These are phyloP conservation scores for Anthostomella pinea DNA, from an alignment of 2,329 filamentous ascomycete genomes.

Conservation along the genomic window DNA sequence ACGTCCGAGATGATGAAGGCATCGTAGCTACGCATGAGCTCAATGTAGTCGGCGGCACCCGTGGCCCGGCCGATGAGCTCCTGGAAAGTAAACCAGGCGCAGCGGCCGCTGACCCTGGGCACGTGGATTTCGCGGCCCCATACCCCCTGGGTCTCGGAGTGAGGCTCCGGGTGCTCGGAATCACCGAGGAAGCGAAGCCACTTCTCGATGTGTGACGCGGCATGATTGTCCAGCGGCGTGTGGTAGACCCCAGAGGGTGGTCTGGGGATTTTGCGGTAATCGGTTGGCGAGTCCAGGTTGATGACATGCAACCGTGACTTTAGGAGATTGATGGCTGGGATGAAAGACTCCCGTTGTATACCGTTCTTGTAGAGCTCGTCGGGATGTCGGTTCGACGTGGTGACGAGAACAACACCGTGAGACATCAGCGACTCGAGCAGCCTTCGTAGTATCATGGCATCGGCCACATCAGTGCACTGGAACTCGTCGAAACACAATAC, in stretches of 20 bases:
- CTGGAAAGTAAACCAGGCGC: conserved; percentile 88
- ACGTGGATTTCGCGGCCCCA: conserved; percentile 92
- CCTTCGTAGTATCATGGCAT: conserved; percentile 93
- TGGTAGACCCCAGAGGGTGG: conserved; percentile 94
- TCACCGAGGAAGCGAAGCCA: conserved; percentile 97
- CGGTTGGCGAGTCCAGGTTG: conserved; percentile 90
- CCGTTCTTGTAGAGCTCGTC: conserved; percentile 97
- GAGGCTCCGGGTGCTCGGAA: conserved; percentile 69
- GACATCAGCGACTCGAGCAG: conserved; percentile 90
- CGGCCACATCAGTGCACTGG: conserved; percentile 95
- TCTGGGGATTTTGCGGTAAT: conserved; percentile 95
- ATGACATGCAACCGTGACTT: conserved; percentile 82
- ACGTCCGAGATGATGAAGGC: conserved; percentile 90
- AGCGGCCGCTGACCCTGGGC: conserved; percentile 80
- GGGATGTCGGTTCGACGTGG: conserved; percentile 94
- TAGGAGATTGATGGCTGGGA: conserved; percentile 91
- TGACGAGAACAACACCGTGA: conserved; percentile 93
- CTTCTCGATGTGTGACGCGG: conserved; percentile 78
- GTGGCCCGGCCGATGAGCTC: conserved; percentile 87
- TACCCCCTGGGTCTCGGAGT: conserved; percentile 74
- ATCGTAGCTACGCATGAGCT: conserved; percentile 85
- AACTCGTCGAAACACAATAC: conserved; percentile 99
- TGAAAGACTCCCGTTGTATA: conserved; percentile 90
- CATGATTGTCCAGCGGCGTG: conserved; percentile 76
- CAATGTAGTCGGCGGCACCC: conserved; percentile 91